Evolutionary conservation across 1,284 basidiomycete species (phyloP), one percentile per base, ranked within the genome.

Genomic region (Flammula alnicola): DNA sequence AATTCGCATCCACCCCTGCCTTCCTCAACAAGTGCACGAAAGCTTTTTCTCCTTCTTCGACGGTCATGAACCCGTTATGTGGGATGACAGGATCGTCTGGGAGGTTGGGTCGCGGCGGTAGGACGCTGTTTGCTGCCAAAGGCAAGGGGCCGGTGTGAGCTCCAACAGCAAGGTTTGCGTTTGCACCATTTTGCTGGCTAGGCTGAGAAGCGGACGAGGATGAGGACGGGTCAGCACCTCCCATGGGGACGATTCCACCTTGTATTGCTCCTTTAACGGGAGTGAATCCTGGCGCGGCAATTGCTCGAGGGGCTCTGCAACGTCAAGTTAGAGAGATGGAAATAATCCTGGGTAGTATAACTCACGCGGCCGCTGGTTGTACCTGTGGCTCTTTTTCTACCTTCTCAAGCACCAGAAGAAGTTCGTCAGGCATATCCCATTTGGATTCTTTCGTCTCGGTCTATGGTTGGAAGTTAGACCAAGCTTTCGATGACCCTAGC

Each of bases 381-480:
- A n/a, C 49, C 42, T 57, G 55, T 16, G 70, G 69, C 52, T 93
- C 89, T 59, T 88, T 88, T 66, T 93, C 91, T 1, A 95, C 87
- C 62, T 88, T 87, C 64, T 92, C 88, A 42, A 94, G 77, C 12
- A 95, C 70, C 19, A 90, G 76, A 17, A 88, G 70, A 22, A 97
- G 80, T 62, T 96, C 93, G 47, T 91, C 85, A 16, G 95, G 95
- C 81, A 95, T 89, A 55, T 95, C 91, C 95, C 95, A 98, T 76
- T 95, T 93, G n/a, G 91, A 93, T 65, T 91, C 88, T 58, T 91
- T 93, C 14, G 82, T 78, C 42, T 88, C 86, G 23, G 86, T 90
- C 90, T 92, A 51, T 29, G 38, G 16, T 45, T 4, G 32, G 9
- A 14, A 35, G 56, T 12, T 35, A 49, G 35, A 27, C 25, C 10